Base-by-base conservation (phyloP, 768 basidiomycete species). In the Mrakia blollopis region DNA sequence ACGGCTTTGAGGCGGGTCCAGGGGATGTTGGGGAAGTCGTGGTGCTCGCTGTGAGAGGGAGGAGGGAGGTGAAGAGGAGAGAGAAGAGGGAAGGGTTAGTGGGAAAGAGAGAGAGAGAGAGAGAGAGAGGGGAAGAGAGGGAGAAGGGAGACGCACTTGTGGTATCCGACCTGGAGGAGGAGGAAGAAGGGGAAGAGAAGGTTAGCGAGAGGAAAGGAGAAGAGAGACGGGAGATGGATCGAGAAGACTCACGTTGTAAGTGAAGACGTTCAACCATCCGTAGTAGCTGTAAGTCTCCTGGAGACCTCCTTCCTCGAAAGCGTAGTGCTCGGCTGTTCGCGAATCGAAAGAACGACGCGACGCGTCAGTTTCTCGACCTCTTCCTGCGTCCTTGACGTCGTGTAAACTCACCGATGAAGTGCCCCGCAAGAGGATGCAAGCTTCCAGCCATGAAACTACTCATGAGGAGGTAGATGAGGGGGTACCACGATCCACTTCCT, bases 261-360 rank as follows among this genome's bases (percentile, higher is more conserved):
- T 93, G 30, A 98, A 84, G 21, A 90, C 78, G 83, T 99, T 99
- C 75, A 98, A 86, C 76, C 89, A 88, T 0, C 97, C 97, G 80
- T 99, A 99, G 83, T 98, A 99, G 78, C 91, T 93, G 84, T 93
- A 98, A 0, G 97, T 98, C 85, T 98, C 97, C 82, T 98, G 95
- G 47, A 89, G 87, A 1, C 91, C 92, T 25, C 81, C 80, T 35
- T 79, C 80, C 41, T 80, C 79, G 25, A 72, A 75, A 23, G 68
- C 80, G 62, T 77, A 75, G 60, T 78, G 77, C n/a, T 76, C 79
- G 74, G 65, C 73, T 74, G 78, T 23, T n/a, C n/a, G n/a, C 25
- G 23, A 44, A 72, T 1, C 13, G 3, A 44, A 30, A 32, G n/a
- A 37, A 39, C 14, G 25, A 37, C 35, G n/a, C n/a, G 41, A 44